Conservation (phyloP, 768 basidiomycete genomes). For the Serendipita indica region DNA sequence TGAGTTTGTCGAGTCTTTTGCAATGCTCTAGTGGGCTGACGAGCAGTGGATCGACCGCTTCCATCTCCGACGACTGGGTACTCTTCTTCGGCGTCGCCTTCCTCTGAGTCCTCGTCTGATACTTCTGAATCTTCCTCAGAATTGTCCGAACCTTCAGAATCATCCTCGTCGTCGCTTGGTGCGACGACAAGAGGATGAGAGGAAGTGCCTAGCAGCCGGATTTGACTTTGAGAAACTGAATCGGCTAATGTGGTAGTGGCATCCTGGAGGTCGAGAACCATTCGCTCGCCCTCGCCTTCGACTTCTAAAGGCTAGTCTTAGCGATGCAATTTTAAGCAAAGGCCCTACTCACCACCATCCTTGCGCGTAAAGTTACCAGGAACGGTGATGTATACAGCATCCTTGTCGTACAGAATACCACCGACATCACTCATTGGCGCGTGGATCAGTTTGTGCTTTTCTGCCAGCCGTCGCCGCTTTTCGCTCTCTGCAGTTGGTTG, state of each 20-base stretch:
- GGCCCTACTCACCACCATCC: constrained; percentile 38
- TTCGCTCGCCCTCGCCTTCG: constrained; percentile 89
- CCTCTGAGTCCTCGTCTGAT: constrained; percentile 21
- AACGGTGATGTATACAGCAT: constrained; percentile 96
- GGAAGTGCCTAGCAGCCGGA: constrained; percentile 72
- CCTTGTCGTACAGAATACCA: constrained; percentile 93
- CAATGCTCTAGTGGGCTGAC: constrained; percentile 12
- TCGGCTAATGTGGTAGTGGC: constrained; percentile 70
- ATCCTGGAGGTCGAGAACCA: constrained; percentile 96
- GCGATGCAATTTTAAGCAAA: background rate
- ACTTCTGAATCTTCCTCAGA: constrained; percentile 17
- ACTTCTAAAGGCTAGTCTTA: constrained; percentile 31
- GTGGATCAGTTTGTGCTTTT: constrained; percentile 87
- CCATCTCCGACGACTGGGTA: constrained; percentile 13
- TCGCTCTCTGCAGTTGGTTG: constrained; percentile 83
- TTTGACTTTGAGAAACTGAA: constrained; percentile 61
- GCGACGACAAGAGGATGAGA: constrained; percentile 42
- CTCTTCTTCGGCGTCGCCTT: constrained; percentile 19
- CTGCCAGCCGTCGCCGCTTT: constrained; percentile 80
- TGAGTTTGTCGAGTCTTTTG: constrained; percentile 21
- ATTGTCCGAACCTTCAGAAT: constrained; percentile 24
- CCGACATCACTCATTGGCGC: constrained; percentile 99
- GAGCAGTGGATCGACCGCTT: background rate
- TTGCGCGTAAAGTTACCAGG: constrained; percentile 83
- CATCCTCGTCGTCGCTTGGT: constrained; percentile 24